These are phyloP conservation scores for Entelexis paramagnoliae DNA, from an alignment of 1,139 yeast genomes.

Conservation along the genomic window DNA sequence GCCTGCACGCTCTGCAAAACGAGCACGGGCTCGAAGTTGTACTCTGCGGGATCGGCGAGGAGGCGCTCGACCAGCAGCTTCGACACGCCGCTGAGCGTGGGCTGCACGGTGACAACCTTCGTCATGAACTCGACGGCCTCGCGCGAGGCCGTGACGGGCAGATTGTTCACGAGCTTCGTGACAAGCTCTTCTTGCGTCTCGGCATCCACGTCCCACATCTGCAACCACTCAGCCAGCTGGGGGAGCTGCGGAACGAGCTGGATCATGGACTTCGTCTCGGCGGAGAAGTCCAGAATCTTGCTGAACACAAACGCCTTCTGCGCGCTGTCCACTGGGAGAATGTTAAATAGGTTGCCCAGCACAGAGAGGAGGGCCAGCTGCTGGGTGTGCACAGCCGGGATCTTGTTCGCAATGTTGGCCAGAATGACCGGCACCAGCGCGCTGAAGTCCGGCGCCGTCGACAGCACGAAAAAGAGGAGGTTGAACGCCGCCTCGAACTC, in stretches of 20 bases:
- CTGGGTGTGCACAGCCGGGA: conserved; percentile 28
- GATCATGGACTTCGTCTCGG: conserved; percentile 29
- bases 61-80: conserved; percentile 27
- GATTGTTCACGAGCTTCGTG: conserved; percentile 28
- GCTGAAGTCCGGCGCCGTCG: conserved; percentile 31
- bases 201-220: conserved; percentile 31
- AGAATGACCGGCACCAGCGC: conserved; percentile 31
- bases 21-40: conserved; percentile 31
- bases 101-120: conserved; percentile 27
- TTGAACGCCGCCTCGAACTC: conserved; percentile 38
- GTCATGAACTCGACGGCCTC: conserved; percentile 28
- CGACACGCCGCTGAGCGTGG: conserved; percentile 24
- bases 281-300: conserved; percentile 32
- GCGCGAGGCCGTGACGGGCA: conserved; percentile 24
- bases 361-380: conserved; percentile 32
- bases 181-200: conserved; percentile 28
- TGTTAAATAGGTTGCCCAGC: conserved; percentile 36
- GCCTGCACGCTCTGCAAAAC: conserved; percentile 31
- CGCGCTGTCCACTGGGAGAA: conserved; percentile 30
- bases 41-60: conserved; percentile 25
- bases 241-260: conserved; percentile 34
- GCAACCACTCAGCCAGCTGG: conserved; percentile 34
- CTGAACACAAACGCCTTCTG: conserved; percentile 30
- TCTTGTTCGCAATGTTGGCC: conserved; percentile 27
- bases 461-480: conserved; percentile 33